Percentiles rank a stretch among this genome's conserved stretches.
phyloP scores from a whole-genome alignment of 2,329 filamentous ascomycete species.

The Peltaster fructicola region DNA sequence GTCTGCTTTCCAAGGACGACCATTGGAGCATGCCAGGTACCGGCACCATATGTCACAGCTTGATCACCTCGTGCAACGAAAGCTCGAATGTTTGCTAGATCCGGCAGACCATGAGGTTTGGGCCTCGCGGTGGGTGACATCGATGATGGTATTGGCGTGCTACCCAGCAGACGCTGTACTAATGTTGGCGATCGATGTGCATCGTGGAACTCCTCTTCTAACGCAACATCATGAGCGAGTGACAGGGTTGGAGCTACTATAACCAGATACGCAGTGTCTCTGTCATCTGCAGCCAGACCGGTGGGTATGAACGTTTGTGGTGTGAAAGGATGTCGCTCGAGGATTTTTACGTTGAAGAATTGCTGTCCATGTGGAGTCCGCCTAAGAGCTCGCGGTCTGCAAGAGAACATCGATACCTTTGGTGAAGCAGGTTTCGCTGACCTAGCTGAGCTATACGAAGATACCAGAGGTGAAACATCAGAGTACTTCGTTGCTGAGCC shows the following conservation, averaged over 20 bases:
- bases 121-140: conserved; percentile 13
- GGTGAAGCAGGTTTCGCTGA: conserved; percentile 39
- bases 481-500: conserved; percentile 75
- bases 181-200: conserved; percentile 11
- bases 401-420: conserved; percentile 80
- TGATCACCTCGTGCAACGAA: conserved; percentile 65
- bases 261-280: conserved; percentile 50
- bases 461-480: conserved; percentile 53
- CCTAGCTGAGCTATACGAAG: conserved; percentile 52
- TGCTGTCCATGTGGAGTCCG: conserved; percentile 15
- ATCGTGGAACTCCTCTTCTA: conserved; percentile 8
- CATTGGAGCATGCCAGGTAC: conserved; percentile 97
- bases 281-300: conserved; percentile 32
- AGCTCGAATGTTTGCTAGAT: conserved; percentile 50
- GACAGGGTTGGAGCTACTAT: conserved; percentile 69
- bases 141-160: conserved; percentile 30
- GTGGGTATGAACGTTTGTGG: conserved; percentile 85
- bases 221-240: conserved; percentile 11
- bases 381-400: conserved; percentile 44
- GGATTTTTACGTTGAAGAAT: conserved; percentile 48
- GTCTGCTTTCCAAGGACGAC: conserved; percentile 54
- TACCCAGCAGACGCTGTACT: conserved; percentile 25
- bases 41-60: conserved; percentile 79
- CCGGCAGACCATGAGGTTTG: conserved; percentile 44
- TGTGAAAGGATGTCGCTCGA: conserved; percentile 87